Base-by-base conservation (phyloP, 2,329 filamentous ascomycete species). In the Cladosporium sp. region DNA sequence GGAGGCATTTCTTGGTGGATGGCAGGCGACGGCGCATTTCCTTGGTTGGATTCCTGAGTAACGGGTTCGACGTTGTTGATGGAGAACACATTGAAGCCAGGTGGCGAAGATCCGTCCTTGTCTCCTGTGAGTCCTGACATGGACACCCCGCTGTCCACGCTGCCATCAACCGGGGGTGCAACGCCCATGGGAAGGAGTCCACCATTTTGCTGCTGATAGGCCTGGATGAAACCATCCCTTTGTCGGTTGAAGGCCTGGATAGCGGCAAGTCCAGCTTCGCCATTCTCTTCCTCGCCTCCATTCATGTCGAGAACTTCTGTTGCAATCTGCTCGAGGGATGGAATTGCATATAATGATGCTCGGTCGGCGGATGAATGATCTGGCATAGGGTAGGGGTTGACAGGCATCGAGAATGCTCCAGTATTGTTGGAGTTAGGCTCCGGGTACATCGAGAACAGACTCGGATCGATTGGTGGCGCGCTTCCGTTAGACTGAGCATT, bases 231-330 rank as follows among this genome's bases (percentile, higher is more conserved):
- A 2, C 28, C 50, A 65, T 68, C 21, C 67, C 66, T 14, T 33
- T 68, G 64, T 31, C 57, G 64, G 29, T 66, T 66, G 35, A 57
- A 66, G 10, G 57, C 57, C 18, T 66, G 64, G 12, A 66, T 66
- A 18, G 64, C 64, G 18, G 64, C 57, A 28, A 66, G 64, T 37
- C 64, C 64, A 31, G 64, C 60, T n/a, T 68, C 67, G 35, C 64
- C 64, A 29, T 58, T 57, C 3, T 68, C 67, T 50, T 68, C 62
- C n/a, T 63, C 67, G 53, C 65, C 65, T 12, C 73, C 74, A 64
- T 75, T 71, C 72, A 76, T 75, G 44, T 77, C 74, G 46, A 77
- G 69, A 12, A 77, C 75, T 60, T 77, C 75, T 44, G 69, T 76
- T 2, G 75, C 75, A 50, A 77, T 76, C 63, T 77, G 75, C 64